Evolutionary conservation across 2,329 filamentous ascomycete genomes (phyloP).

Genomic region (Cercospora sp.): DNA sequence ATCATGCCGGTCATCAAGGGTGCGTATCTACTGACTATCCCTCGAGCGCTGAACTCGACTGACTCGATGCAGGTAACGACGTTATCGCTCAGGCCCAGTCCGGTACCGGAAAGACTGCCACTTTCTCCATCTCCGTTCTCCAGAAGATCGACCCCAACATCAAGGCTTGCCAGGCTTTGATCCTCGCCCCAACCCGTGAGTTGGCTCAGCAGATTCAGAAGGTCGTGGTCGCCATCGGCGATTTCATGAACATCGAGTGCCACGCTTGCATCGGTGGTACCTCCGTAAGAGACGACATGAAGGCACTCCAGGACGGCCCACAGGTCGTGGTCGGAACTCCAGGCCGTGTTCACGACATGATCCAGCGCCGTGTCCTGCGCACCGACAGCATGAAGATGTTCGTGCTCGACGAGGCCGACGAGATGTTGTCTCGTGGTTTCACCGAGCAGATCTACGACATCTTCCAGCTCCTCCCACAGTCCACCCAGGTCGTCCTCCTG

Average conservation of each 20-base stretch:
- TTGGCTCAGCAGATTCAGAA: constrained; percentile 99
- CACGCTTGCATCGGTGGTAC: constrained; percentile 99
- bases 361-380: constrained; percentile 94
- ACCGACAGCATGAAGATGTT: constrained; percentile 99
- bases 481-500: constrained; percentile 95
- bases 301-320: constrained; percentile 90
- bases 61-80: constrained; percentile 70
- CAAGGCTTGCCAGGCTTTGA: constrained; percentile 97
- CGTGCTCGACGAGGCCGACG: constrained; percentile 97
- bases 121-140: constrained; percentile 97
- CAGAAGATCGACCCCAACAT: constrained; percentile 96
- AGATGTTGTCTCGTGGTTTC: constrained; percentile 99
- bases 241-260: constrained; percentile 99
- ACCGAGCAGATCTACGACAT: constrained; percentile 99
- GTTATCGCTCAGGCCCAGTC: constrained; percentile 99
- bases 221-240: constrained; percentile 96
- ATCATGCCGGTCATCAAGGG: constrained; percentile 99
- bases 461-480: constrained; percentile 97
- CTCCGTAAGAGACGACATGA: constrained; percentile 97
- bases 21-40: constrained; percentile 50
- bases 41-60: constrained; percentile 11
- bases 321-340: constrained; percentile 98
- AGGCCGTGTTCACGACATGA: constrained; percentile 99
- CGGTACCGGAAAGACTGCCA: constrained; percentile 99
- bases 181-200: constrained; percentile 96